Base-by-base conservation (phyloP, 495 filamentous ascomycete genomes). In the Penicillium coprophilum region DNA sequence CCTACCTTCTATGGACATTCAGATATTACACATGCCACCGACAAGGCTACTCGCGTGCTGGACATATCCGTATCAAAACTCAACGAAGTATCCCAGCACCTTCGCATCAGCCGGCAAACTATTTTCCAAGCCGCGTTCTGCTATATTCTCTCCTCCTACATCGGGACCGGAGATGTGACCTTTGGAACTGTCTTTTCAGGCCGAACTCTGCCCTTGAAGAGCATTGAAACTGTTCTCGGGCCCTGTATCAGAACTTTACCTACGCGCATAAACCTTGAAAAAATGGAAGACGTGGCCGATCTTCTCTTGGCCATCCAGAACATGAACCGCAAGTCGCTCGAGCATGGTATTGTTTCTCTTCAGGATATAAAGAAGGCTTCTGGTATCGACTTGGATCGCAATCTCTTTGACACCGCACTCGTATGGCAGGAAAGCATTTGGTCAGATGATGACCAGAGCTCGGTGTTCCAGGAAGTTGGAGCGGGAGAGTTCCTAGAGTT, bases 111-210 rank as follows among this genome's bases (percentile, higher is more conserved):
- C 30, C 67, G 71, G 17, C 71, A 90, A 58, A 77, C 83, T 3
- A 70, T 92, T 34, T 86, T 90, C 57, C 90, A 92, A 59, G 82
- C 86, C 12, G 85, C 85, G 4, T 72, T 87, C 43, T 73, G 80
- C 6, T 85, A 84, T 67, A 61, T 94, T 3, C 76, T 90, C 63
- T 70, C 77, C 5, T 73, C 74, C 12, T 82, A 90, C 46, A 64
- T 83, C 6, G 86, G 83, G 7, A 76, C 71, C 6, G 65, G 76
- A 6, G 91, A 93, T 63, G 73, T 89, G 3, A 74, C 83, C 7
- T 82, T 92, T 45, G 90, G 91, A 2, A 82, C 81, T 8, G 86
- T 92, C 13, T 83, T 84, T 28, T 93, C 91, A 27, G 91, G 91
- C 4, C 77, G 90, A 32, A 89, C 85, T 6, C 62, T 88, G 20